These are phyloP conservation scores for Tubosaeta sp. DNA, from an alignment of 768 basidiomycete genomes.

Conservation along the genomic window DNA sequence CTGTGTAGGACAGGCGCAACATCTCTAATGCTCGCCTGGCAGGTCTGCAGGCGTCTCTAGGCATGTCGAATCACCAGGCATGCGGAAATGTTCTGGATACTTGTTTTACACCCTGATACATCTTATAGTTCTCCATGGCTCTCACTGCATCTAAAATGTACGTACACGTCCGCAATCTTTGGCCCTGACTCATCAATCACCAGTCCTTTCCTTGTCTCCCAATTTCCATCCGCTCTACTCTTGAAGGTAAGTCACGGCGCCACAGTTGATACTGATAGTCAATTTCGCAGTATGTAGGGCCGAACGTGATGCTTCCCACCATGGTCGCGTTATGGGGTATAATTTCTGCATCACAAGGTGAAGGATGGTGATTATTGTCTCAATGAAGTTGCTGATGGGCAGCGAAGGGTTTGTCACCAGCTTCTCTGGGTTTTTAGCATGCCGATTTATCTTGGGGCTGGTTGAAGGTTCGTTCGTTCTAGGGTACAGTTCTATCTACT, in stretches of 20 bases:
- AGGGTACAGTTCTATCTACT: not conserved
- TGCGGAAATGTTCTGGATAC: not conserved
- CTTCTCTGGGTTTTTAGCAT: not conserved
- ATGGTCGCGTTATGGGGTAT: not conserved
- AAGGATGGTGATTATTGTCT: not conserved
- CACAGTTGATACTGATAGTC: not conserved
- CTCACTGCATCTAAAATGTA: not conserved
- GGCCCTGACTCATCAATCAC: not conserved
- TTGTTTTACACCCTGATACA: not conserved
- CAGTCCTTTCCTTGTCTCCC: not conserved
- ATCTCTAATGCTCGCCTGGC: slow-evolving; percentile 58
- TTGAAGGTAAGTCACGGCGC: not conserved
- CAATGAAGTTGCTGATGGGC: not conserved
- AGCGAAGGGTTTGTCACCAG: not conserved
- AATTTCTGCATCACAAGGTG: not conserved
- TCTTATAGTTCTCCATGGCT: not conserved
- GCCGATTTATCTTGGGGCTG: slow-evolving; percentile 39
- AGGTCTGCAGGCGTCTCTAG: slow-evolving; percentile 51
- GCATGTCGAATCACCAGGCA: slow-evolving; percentile 25
- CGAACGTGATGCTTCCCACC: not conserved
- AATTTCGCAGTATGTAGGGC: not conserved
- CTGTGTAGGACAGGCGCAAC: slow-evolving; percentile 35
- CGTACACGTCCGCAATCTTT: not conserved
- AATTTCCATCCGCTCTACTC: not conserved
- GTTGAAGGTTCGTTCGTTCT: slow-evolving; percentile 45